Evolutionary conservation across 2,329 filamentous ascomycete genomes (phyloP).

Genomic region (Aspergillus felis): DNA sequence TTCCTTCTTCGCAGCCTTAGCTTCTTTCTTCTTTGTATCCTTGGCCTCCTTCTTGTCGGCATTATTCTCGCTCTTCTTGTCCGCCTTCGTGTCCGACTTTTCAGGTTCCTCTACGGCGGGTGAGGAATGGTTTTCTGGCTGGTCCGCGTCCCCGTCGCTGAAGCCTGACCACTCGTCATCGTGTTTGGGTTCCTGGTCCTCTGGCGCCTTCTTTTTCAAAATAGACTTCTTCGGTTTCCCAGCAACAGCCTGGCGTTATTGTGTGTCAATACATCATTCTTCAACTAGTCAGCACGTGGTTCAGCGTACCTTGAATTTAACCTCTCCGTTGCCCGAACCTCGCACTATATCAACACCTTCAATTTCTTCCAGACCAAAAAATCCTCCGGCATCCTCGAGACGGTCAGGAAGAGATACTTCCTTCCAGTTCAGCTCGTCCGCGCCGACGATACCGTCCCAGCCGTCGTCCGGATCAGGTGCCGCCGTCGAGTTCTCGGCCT

Average conservation of each 20-base stretch:
- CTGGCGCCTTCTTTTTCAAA: constrained; percentile 20
- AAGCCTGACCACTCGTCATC: constrained; percentile 65
- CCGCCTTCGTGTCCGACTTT: constrained; percentile 16
- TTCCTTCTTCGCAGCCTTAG: constrained; percentile 25
- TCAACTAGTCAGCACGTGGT: constrained; percentile 1
- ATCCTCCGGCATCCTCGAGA: constrained; percentile 86
- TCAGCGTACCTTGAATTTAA: constrained; percentile 40
- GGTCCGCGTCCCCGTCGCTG: constrained; percentile 46
- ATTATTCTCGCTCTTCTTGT: constrained; percentile 11
- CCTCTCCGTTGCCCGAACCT: constrained; percentile 51
- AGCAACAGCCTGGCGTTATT: constrained; percentile 27
- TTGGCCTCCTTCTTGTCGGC: constrained; percentile 7
- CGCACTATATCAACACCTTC: constrained; percentile 83
- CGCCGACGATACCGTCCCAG: constrained; percentile 27
- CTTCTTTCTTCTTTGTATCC: constrained; percentile 23
- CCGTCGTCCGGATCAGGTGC: constrained; percentile 15
- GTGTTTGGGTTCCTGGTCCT: constrained; percentile 28
- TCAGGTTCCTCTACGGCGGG: constrained; percentile 8
- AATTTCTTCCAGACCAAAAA: constrained; percentile 87
- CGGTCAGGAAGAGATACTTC: constrained; percentile 67
- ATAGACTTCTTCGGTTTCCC: constrained; percentile 32
- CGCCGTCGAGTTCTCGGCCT: constrained; percentile 16
- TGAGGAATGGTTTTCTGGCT: constrained; percentile 11
- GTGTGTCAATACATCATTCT: constrained; percentile 3
- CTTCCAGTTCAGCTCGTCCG: constrained; percentile 59